Percentiles rank a stretch among this genome's conserved stretches.
These are phyloP conservation scores for Tetrahymena thermophila DNA, from an alignment of 73 alveolate species.

Conservation along the genomic window DNA sequence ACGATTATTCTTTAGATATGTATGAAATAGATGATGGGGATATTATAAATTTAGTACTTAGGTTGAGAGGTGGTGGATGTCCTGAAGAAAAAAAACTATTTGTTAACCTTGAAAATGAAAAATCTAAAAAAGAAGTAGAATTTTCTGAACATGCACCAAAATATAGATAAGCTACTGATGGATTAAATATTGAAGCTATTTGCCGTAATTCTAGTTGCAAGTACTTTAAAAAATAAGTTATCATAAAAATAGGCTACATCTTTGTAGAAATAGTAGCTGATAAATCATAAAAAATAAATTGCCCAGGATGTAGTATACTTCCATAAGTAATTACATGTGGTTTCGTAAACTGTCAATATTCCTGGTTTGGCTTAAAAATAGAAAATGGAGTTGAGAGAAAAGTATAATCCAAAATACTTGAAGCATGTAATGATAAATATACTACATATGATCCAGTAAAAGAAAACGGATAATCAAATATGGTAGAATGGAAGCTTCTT, in stretches of 20 bases:
- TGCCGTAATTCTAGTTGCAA: not conserved
- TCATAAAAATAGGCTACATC: not conserved
- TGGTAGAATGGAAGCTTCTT: not conserved
- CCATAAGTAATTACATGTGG: not conserved
- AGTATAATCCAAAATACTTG: not conserved
- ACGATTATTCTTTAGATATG: not conserved
- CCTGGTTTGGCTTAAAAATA: not conserved
- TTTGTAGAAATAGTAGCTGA: not conserved
- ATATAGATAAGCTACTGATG: not conserved
- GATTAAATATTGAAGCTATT: not conserved
- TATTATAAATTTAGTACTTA: not conserved
- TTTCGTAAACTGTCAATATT: not conserved
- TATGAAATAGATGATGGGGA: not conserved
- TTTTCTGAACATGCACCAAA: not conserved
- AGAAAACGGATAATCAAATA: not conserved
- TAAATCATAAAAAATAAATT: not conserved
- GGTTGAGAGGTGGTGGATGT: not conserved
- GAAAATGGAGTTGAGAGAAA: not conserved
- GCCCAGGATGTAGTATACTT: not conserved
- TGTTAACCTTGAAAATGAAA: not conserved
- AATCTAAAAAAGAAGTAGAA: not conserved
- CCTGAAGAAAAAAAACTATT: not conserved
- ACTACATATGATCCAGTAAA: not conserved
- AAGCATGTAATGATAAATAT: not conserved
- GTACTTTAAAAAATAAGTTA: not conserved